A percentile compares a stretch with the other conserved stretches of the same genome.
phyloP scores from a whole-genome alignment of 345 rosid species.

The Eucalyptus polybractea region DNA sequence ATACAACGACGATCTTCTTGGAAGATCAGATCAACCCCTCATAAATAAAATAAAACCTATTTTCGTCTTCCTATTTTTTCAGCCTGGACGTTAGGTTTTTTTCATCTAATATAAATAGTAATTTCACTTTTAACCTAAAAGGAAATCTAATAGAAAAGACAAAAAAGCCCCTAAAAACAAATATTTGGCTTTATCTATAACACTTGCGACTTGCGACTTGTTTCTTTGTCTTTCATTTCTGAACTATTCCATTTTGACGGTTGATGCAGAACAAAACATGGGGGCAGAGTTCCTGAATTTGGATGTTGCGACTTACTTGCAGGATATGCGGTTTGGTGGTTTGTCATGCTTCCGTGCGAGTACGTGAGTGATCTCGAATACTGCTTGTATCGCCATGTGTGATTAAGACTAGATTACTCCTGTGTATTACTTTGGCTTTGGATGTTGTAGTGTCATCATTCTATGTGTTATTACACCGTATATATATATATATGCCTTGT shows the following conservation, averaged over 20 bases:
- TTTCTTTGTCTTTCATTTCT: not conserved
- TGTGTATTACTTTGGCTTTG: not conserved
- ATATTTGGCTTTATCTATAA: too few species aligned
- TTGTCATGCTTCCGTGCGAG: not conserved
- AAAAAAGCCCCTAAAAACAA: too few species aligned
- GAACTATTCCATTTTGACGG: not conserved
- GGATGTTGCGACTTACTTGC: not conserved
- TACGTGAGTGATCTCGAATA: not conserved
- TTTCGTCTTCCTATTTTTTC: too few species aligned
- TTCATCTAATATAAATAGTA: too few species aligned
- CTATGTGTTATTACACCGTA: not conserved
- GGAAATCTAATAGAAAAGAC: too few species aligned
- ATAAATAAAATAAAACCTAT: too few species aligned
- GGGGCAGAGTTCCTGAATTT: not conserved
- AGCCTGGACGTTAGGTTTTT: too few species aligned
- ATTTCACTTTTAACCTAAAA: too few species aligned
- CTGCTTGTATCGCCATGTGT: not conserved
- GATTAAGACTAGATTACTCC: not conserved
- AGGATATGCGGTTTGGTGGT: not conserved
- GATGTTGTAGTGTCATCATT: not conserved
- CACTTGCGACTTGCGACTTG: not conserved
- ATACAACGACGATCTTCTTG: too few species aligned
- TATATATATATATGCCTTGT: not conserved
- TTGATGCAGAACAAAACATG: not conserved
- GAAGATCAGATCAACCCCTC: too few species aligned